Conservation (phyloP, 1,139 yeast species). For the Debaryomyces psychrophilus region DNA sequence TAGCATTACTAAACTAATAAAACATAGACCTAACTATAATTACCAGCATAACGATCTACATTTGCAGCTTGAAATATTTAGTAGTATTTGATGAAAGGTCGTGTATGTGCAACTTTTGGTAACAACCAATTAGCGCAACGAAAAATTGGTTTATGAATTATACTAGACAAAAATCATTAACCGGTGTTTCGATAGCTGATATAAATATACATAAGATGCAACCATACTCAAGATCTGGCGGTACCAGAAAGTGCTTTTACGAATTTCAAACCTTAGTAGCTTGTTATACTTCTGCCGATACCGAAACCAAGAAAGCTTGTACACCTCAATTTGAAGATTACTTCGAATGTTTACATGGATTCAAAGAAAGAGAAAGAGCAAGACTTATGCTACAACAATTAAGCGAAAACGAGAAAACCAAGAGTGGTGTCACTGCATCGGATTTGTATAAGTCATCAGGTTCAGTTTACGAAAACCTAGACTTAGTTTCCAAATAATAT, state of each 20-base stretch:
- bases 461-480: conserved; percentile 49
- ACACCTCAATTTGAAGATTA: conserved; percentile 51
- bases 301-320: conserved; percentile 45
- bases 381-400: conserved; percentile 52
- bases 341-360: conserved; percentile 53
- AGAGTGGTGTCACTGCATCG: conserved; percentile 46
- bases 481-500: conserved; percentile 36
- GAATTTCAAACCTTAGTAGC: conserved; percentile 52
- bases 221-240: conserved; percentile 54
- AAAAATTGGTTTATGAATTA: conserved; percentile 9
- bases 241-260: conserved; percentile 54
- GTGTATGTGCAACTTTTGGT: background rate
- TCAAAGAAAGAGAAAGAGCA: conserved; percentile 51
- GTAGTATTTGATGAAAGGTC: background rate
- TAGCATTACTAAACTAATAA: conserved; percentile 2
- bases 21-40: background rate
- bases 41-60: background rate
- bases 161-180: background rate
- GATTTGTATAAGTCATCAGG: conserved; percentile 51
- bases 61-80: background rate
- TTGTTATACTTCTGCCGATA: conserved; percentile 52
- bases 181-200: background rate
- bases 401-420: conserved; percentile 45
- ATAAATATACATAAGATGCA: conserved; percentile 32
- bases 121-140: conserved; percentile 14